These are phyloP conservation scores for Nakazawaea siamensis DNA, from an alignment of 805 yeast species.

Conservation along the genomic window DNA sequence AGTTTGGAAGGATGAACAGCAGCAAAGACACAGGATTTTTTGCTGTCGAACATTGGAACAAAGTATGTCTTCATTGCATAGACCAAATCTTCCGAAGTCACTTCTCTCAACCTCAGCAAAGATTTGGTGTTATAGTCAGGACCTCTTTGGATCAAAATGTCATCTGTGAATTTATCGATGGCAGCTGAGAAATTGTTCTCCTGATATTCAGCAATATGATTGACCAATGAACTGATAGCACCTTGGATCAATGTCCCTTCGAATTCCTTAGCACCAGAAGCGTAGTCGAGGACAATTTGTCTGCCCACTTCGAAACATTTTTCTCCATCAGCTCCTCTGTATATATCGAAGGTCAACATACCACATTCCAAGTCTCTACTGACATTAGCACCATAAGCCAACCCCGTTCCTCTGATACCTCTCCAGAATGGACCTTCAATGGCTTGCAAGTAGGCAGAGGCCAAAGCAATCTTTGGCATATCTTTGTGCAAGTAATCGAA, in stretches of 20 bases:
- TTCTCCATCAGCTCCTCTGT: constrained; percentile 77
- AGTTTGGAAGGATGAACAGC: constrained; percentile 66
- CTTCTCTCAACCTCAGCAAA: constrained; percentile 41
- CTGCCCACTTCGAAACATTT: constrained; percentile 54
- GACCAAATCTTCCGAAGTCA: constrained; percentile 46
- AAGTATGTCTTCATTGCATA: constrained; percentile 49
- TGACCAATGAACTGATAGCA: constrained; percentile 70
- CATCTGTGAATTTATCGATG: constrained; percentile 54
- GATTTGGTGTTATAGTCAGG: constrained; percentile 49
- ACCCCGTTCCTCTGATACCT: constrained; percentile 89
- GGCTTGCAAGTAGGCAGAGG: constrained; percentile 69
- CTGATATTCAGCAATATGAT: constrained; percentile 59
- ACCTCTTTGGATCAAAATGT: constrained; percentile 62
- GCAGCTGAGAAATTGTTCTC: constrained; percentile 63
- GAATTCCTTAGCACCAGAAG: constrained; percentile 42
- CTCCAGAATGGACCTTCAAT: constrained; percentile 98
- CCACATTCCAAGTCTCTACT: constrained; percentile 57
- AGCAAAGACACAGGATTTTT: constrained; percentile 51
- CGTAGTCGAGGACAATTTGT: constrained; percentile 53
- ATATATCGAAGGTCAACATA: constrained; percentile 54
- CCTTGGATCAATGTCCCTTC: constrained; percentile 59
- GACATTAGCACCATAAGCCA: constrained; percentile 82
- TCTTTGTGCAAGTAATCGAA: constrained; percentile 48
- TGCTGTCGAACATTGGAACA: constrained; percentile 52
- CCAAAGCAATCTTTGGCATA: constrained; percentile 60